Percentiles rank a stretch among this genome's conserved stretches.
phyloP scores from a whole-genome alignment of 768 basidiomycete genomes.

The Suillus discolor region DNA sequence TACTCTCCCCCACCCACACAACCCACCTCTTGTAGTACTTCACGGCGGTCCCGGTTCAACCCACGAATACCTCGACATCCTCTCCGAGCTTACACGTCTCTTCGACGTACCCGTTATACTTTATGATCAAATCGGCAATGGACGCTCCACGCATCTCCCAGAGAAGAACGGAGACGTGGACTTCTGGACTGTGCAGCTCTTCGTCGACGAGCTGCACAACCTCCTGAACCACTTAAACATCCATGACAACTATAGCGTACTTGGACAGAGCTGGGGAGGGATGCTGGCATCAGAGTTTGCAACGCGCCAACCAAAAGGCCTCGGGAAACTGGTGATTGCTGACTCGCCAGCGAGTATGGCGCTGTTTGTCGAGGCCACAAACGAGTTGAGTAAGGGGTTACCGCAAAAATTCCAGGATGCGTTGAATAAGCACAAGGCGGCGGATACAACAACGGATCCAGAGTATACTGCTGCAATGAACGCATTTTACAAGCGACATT shows the following conservation, averaged over 20 bases:
- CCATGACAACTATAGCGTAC: conserved; percentile 41
- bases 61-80: conserved; percentile 43
- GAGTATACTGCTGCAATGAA: conserved; percentile 48
- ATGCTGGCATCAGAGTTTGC: conserved; percentile 46
- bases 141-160: conserved; percentile 54
- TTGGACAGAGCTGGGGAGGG: conserved; percentile 46
- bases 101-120: conserved; percentile 49
- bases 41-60: conserved; percentile 57
- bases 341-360: conserved; percentile 46
- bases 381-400: conserved; percentile 35
- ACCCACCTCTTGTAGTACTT: conserved; percentile 48
- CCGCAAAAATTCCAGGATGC: conserved; percentile 43
- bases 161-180: conserved; percentile 43
- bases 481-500: conserved; percentile 43
- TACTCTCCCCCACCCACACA: conserved; percentile 36
- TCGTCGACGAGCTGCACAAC: conserved; percentile 47
- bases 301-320: conserved; percentile 42
- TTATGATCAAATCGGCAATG: conserved; percentile 60
- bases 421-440: conserved; percentile 48
- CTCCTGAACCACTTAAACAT: conserved; percentile 47
- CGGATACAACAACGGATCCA: conserved; percentile 41
- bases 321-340: conserved; percentile 48
- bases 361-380: conserved; percentile 41
- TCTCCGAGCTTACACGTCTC: conserved; percentile 40
- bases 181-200: conserved; percentile 56